These are phyloP conservation scores for Achaetomiella virescens DNA, from an alignment of 495 filamentous ascomycete genomes.

Conservation along the genomic window DNA sequence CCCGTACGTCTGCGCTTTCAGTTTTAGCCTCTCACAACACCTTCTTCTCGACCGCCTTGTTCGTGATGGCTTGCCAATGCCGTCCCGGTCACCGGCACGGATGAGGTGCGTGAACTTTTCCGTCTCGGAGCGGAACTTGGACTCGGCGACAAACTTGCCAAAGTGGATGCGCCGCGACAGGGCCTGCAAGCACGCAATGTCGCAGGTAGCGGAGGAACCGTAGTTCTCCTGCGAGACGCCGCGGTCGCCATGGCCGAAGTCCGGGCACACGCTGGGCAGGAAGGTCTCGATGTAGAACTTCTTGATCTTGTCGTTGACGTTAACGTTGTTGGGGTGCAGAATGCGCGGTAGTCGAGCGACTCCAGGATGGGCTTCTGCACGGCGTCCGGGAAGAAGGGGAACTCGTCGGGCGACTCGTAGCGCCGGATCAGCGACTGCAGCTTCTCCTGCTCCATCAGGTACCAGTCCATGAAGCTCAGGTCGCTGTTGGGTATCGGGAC, in stretches of 20 bases:
- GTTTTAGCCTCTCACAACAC: conserved; percentile 77
- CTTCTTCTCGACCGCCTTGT: conserved; percentile 81
- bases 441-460: conserved; percentile 80
- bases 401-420: conserved; percentile 94
- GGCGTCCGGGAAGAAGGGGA: conserved; percentile 88
- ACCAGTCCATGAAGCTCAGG: conserved; percentile 88
- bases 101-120: conserved; percentile 78
- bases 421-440: conserved; percentile 92
- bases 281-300: conserved; percentile 73
- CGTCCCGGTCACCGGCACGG: conserved; percentile 65
- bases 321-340: conserved; percentile 86
- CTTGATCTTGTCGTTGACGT: conserved; percentile 86
- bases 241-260: conserved; percentile 64
- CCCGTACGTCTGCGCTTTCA: conserved; percentile 95
- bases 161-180: conserved; percentile 92
- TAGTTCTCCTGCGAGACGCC: conserved; percentile 92
- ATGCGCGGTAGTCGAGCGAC: conserved; percentile 82
- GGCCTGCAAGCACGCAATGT: conserved; percentile 86
- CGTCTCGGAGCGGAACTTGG: conserved; percentile 85
- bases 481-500: conserved; percentile 63
- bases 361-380: conserved; percentile 76
- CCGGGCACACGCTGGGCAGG: conserved; percentile 72
- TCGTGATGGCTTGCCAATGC: conserved; percentile 88
- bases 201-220: conserved; percentile 83
- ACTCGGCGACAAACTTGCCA: conserved; percentile 97